phyloP scores from a whole-genome alignment of 805 yeast genomes.

The Candida stauntonica region DNA sequence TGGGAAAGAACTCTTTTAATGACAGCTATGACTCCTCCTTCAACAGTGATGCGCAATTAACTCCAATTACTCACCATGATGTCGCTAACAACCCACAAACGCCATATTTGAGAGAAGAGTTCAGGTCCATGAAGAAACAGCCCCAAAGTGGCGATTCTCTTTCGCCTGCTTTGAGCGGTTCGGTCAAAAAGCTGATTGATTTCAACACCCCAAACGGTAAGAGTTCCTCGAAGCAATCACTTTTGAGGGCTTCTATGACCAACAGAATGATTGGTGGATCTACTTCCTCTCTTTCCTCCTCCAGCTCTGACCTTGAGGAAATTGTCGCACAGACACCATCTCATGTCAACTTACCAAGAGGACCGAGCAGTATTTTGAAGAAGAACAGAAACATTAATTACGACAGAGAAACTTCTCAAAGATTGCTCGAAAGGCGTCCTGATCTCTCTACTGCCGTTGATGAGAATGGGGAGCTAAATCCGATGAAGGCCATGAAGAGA shows the following conservation, averaged over 20 bases:
- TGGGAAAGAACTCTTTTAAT: neutral
- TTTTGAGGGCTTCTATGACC: constrained; percentile 5
- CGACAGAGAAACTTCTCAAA: constrained; percentile 19
- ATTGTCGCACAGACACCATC: constrained; percentile 10
- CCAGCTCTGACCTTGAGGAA: constrained; percentile 3
- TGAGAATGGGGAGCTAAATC: constrained; percentile 28
- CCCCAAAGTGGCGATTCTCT: neutral
- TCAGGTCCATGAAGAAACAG: constrained; percentile 1
- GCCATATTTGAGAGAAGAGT: constrained; percentile 20
- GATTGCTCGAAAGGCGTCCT: constrained; percentile 19
- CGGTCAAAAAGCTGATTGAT: constrained; percentile 13
- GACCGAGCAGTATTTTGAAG: constrained; percentile 25
- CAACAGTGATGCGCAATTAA: constrained; percentile 8
- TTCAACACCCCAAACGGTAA: constrained; percentile 4
- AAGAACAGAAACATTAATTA: constrained; percentile 15
- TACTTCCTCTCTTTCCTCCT: constrained; percentile 1
- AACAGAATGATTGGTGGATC: constrained; percentile 3
- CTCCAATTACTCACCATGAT: constrained; percentile 17
- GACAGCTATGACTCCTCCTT: constrained; percentile 6
- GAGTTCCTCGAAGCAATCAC: constrained; percentile 3
- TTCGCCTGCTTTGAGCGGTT: constrained; percentile 15
- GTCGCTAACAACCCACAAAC: constrained; percentile 26
- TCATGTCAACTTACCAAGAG: constrained; percentile 5
- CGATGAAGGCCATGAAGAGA: constrained; percentile 29
- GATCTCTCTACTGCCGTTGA: constrained; percentile 22